Conservation (phyloP, 768 basidiomycete species). For the Hirschioporus abietinus region DNA sequence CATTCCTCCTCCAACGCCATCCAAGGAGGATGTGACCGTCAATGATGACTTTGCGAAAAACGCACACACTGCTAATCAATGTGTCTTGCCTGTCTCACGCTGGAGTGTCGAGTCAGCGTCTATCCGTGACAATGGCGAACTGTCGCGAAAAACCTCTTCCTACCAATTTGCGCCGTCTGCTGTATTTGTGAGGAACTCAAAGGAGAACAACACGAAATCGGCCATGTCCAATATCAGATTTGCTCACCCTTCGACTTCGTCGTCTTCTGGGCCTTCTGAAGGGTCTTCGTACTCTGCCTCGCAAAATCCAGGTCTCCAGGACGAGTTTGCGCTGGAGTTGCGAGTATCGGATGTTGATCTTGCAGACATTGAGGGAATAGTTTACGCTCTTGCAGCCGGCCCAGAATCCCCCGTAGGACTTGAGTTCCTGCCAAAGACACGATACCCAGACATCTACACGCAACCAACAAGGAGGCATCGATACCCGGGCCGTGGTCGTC, state of each 20-base stretch:
- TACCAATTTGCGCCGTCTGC: neutral
- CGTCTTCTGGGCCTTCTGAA: neutral
- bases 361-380: neutral
- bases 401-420: neutral
- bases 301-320: neutral
- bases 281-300: neutral
- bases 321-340: neutral
- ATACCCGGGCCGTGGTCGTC: neutral
- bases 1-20: neutral
- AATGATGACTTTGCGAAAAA: neutral
- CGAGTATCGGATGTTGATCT: neutral
- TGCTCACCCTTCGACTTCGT: neutral
- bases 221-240: neutral
- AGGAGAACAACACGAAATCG: neutral
- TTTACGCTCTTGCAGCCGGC: neutral
- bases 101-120: neutral
- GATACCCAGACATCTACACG: neutral
- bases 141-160: neutral
- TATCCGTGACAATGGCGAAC: neutral
- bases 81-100: neutral
- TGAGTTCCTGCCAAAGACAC: neutral
- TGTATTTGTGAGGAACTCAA: neutral
- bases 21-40: neutral
- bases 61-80: neutral
- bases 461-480: neutral